Evolutionary conservation across 805 yeast genomes (phyloP), one percentile per base, ranked within the genome.

Genomic region (Vanderwaltozyma polyspora): DNA sequence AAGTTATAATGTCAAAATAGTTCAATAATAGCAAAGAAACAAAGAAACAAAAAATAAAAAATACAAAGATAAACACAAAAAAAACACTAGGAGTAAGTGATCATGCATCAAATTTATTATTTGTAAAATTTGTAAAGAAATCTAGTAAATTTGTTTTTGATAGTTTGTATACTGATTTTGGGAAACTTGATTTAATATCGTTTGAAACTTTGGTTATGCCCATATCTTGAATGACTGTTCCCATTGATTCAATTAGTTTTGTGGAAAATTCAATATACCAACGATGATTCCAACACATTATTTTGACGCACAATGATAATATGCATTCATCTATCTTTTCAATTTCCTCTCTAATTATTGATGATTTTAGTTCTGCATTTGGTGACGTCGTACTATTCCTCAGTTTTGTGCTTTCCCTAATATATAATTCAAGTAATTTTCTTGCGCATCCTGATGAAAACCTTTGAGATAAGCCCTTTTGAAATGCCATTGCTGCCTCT

Each of bases 181-280:
- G 68, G 53, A 74, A 81, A 21, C 71, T 65, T 2, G 81, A 84
- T 36, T 69, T 71, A 14, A 81, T 71, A 46, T 78, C 75, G 41
- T 76, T 77, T 44, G 73, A 76, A 31, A 84, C 71, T 56, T 83
- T 85, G 24, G 78, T 71, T 28, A 79, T 58, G 0, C 95, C 95
- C 46, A 80, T 85, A 45, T 76, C 77, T 24, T 72, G 73, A 13
- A 83, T 75, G 36, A 83, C 61, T 35, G 67, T 70, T 15, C 70
- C 62, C 39, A 85, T 59, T 1, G 74, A 62, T 13, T 60, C 53
- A 15, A 75, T 52, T 31, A 83, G 63, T 27, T 63, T 62, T 16
- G 91, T 82, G n/a, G 89, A 76, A 52, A 84, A 87, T 44, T 87
- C 94, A 41, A 76, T 71, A 61, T 87, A 89, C 97, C 97, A 89